Evolutionary conservation across 2,329 filamentous ascomycete species (phyloP).

Genomic region (Proliferodiscus dingleyae): DNA sequence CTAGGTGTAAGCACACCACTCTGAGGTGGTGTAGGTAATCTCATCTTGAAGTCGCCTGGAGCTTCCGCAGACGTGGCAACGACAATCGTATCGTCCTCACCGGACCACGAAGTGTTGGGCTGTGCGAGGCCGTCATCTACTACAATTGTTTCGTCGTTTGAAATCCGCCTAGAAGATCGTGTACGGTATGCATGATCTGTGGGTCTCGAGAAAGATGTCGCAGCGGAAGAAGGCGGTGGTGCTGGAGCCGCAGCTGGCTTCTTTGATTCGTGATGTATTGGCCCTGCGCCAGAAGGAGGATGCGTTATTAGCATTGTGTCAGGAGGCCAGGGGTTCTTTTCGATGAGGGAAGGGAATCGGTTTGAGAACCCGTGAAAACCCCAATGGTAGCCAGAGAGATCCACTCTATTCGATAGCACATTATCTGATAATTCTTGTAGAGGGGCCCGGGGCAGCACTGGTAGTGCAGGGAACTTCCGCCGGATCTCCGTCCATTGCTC

Average conservation of each 20-base stretch:
- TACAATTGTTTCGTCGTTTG: not conserved
- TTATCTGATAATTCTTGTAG: not conserved
- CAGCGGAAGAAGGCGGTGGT: not conserved
- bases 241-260: conserved; percentile 1
- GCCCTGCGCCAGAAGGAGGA: conserved; percentile 14
- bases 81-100: conserved; percentile 8
- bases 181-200: conserved; percentile 10
- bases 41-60: not conserved
- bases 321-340: not conserved
- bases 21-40: conserved; percentile 14
- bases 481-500: not conserved
- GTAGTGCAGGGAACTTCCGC: not conserved
- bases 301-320: conserved; percentile 8
- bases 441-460: not conserved
- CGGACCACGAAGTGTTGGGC: not conserved
- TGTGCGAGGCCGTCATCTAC: conserved; percentile 1
- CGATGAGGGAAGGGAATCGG: conserved; percentile 16
- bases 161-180: not conserved
- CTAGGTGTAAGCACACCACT: conserved; percentile 19
- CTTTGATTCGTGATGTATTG: conserved; percentile 10
- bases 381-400: conserved; percentile 1
- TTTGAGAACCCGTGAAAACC: conserved; percentile 13
- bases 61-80: conserved; percentile 5
- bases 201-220: conserved; percentile 2
- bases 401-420: not conserved